phyloP scores from a whole-genome alignment of 2,329 filamentous ascomycete genomes.

The Colletotrichum musicola region DNA sequence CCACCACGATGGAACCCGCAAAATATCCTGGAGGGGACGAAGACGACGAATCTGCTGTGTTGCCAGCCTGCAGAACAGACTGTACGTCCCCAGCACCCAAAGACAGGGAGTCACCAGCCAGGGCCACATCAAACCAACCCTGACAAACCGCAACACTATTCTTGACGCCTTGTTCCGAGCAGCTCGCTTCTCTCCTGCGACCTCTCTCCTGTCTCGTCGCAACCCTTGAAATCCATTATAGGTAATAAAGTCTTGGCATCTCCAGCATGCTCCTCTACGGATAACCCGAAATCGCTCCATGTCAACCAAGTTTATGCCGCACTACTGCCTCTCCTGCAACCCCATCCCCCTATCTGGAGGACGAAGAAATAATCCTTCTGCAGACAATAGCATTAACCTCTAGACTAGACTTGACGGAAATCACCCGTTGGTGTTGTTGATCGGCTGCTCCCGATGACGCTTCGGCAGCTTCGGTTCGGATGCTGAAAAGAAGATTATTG shows the following conservation, averaged over 20 bases:
- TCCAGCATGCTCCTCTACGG: conserved; percentile 2
- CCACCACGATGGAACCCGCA: not conserved
- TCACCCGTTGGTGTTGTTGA: not conserved
- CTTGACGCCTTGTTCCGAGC: not conserved
- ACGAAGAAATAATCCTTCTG: not conserved
- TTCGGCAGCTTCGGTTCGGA: not conserved
- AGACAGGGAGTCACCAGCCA: too few relatives aligned
- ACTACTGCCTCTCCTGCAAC: conserved; percentile 5
- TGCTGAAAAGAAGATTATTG: not conserved
- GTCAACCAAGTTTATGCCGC: conserved; percentile 4
- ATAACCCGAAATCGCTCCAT: conserved; percentile 20
- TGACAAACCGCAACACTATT: not conserved
- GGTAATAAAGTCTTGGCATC: conserved; percentile 22
- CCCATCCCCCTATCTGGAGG: not conserved
- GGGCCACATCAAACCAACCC: too few relatives aligned
- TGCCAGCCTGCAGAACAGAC: not conserved
- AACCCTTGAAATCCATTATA: not conserved
- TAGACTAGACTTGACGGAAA: not conserved
- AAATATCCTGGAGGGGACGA: not conserved
- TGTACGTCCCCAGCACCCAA: too few relatives aligned
- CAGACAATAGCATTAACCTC: not conserved
- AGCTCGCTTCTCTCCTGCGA: conserved; percentile 10
- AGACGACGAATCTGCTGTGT: not conserved
- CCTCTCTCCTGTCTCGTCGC: conserved; percentile 1
- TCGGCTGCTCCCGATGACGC: not conserved